A percentile compares a stretch with the other conserved stretches of the same genome.
Conservation (phyloP, 1,284 basidiomycete species). For the Pseudozyma thailandica region DNA sequence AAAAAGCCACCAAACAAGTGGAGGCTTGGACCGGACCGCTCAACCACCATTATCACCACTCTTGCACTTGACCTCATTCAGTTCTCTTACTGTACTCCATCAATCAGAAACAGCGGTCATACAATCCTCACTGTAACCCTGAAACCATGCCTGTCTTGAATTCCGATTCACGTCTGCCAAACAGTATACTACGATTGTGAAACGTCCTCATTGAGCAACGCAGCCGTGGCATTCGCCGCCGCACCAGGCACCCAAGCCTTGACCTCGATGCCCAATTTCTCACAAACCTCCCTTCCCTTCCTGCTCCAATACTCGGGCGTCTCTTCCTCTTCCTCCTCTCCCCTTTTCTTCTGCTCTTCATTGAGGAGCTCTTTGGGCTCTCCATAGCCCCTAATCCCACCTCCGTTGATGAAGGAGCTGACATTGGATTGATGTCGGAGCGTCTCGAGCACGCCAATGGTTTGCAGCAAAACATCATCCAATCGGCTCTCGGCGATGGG, state of each 20-base stretch:
- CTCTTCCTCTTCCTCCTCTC: neutral
- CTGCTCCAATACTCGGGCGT: conserved; percentile 39
- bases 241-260: conserved; percentile 26
- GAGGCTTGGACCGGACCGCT: too few species aligned
- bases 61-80: too few species aligned
- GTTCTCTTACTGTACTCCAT: too few species aligned
- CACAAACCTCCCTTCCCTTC: conserved; percentile 26
- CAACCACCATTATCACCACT: too few species aligned
- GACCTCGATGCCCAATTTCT: conserved; percentile 32
- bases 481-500: conserved; percentile 22
- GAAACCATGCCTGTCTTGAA: too few species aligned
- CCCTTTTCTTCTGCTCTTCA: conserved; percentile 5
- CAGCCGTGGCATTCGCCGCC: conserved; percentile 26
- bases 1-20: too few species aligned
- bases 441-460: conserved; percentile 62
- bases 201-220: conserved; percentile 4
- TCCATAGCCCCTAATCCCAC: conserved; percentile 42
- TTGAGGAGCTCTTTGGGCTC: conserved; percentile 8
- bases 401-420: conserved; percentile 47
- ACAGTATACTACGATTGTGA: too few species aligned
- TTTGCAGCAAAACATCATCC: conserved; percentile 62
- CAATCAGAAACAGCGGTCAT: too few species aligned
- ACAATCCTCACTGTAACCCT: too few species aligned
- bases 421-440: conserved; percentile 54
- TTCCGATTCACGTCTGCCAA: too few species aligned